Base-by-base conservation (phyloP, 176 grass and related monocot genomes). In the Guadua angustifolia region DNA sequence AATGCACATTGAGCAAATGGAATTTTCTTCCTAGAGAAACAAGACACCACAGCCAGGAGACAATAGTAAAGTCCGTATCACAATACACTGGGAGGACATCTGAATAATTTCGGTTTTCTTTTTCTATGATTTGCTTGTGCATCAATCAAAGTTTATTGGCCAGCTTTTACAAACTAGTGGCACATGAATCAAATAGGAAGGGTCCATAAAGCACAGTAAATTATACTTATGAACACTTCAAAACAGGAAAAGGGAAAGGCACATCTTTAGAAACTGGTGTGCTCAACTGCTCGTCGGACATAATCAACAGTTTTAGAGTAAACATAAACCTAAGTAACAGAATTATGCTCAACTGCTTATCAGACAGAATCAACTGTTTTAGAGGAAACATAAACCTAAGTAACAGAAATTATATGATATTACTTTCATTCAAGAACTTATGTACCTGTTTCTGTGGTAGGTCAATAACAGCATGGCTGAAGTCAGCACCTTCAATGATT, bases 401-500 rank as follows among this genome's bases (percentile, higher is more conserved):
- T 58, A 24, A 12, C 1, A 74, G 1, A 80, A 80, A 72, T 58
- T 32, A 25, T 62, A 44, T 4, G 3, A 73, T 57, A 35, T 12
- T 19, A 73, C 25, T 88, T 24, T 12, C 11, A 29, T 57, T 44
- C n/a, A 70, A 71, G 15, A 12, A 52, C 36, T 42, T 19, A 75
- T 8, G 29, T 84, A 99, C 96, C 91, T 95, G 96, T 78, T 99
- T 99, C 74, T 93, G 91, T 19, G 70, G 19, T 39, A 95, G 78
- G 89, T 99, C 96, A 38, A 99, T 85, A 88, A 99, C 93, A 74
- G 96, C 96, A 94, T 99, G 91, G 62, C 96, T 99, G 83, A 99
- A 99, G 76, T 99, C 93, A 66, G 96, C 93, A 82, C 93, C 96
- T 44, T 99, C 89, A 77, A 99, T 94, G 42, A 86, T 78, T 29